These are phyloP conservation scores for Corymbia calophylla DNA, from an alignment of 441 rosid genomes.

Conservation along the genomic window DNA sequence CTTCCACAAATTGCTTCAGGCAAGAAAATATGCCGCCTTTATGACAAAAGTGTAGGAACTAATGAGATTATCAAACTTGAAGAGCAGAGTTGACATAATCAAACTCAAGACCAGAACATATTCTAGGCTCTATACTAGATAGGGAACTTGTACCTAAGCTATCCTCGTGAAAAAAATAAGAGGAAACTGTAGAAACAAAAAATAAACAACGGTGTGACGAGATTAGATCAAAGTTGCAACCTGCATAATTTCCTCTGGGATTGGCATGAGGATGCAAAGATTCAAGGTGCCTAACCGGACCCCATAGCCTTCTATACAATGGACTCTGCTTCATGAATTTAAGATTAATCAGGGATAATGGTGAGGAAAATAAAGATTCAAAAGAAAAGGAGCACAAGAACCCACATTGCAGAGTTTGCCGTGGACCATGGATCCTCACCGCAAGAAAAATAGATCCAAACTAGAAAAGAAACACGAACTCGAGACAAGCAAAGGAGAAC, in stretches of 20 bases:
- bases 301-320: conserved; percentile 80
- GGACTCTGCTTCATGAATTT: conserved; percentile 47
- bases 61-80: not conserved
- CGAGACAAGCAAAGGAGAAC: not conserved
- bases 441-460: not conserved
- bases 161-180: not conserved
- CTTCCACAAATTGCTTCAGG: not conserved
- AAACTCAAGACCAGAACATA: not conserved
- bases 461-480: not conserved
- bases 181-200: not conserved
- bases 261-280: conserved; percentile 75
- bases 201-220: not conserved
- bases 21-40: not conserved
- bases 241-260: conserved; percentile 74
- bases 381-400: not conserved
- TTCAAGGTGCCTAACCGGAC: conserved; percentile 69
- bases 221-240: conserved; percentile 25
- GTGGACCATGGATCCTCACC: not conserved
- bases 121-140: not conserved
- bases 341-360: not conserved
- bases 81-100: not conserved
- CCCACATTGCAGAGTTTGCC: not conserved
- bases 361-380: not conserved
- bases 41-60: not conserved
- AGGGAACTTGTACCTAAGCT: not conserved